A percentile compares a stretch with the other conserved stretches of the same genome.
These are phyloP conservation scores for Fusarium mangiferae DNA, from an alignment of 2,329 filamentous ascomycete genomes.

Conservation along the genomic window DNA sequence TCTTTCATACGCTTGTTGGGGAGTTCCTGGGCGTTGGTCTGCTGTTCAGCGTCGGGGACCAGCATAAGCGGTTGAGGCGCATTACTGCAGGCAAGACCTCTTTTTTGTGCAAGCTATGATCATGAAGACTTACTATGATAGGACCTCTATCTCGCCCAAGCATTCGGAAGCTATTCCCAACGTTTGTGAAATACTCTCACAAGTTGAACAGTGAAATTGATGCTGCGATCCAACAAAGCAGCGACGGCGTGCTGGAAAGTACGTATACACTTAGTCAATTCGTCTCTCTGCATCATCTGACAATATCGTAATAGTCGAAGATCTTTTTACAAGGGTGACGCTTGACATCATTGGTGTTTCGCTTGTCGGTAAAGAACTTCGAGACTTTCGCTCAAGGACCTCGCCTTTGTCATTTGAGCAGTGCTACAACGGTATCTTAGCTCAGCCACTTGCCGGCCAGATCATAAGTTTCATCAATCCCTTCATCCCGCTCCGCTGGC, in stretches of 20 bases:
- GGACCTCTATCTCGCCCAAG: constrained; percentile 13
- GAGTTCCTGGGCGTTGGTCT: constrained; percentile 21
- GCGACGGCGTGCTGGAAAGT: background rate
- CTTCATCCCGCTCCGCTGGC: constrained; percentile 14
- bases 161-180: constrained; percentile 3
- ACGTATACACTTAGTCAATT: rapidly evolving
- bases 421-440: constrained; percentile 13
- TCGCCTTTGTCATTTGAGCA: constrained; percentile 15
- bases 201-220: background rate
- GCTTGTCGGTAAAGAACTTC: constrained; percentile 1
- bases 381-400: background rate
- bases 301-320: background rate
- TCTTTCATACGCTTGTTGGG: constrained; percentile 26
- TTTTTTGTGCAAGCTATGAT: rapidly evolving
- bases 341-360: constrained; percentile 23
- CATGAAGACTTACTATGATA: background rate
- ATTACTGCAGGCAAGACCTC: background rate
- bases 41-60: constrained; percentile 16
- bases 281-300: background rate
- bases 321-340: background rate
- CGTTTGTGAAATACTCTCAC: background rate
- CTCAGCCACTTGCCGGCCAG: constrained; percentile 9
- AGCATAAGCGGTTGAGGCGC: constrained; percentile 24
- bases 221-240: background rate
- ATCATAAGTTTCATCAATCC: constrained; percentile 24